Evolutionary conservation across 257 asterid genomes (phyloP).

Genomic region (Fraxinus excelsior): DNA sequence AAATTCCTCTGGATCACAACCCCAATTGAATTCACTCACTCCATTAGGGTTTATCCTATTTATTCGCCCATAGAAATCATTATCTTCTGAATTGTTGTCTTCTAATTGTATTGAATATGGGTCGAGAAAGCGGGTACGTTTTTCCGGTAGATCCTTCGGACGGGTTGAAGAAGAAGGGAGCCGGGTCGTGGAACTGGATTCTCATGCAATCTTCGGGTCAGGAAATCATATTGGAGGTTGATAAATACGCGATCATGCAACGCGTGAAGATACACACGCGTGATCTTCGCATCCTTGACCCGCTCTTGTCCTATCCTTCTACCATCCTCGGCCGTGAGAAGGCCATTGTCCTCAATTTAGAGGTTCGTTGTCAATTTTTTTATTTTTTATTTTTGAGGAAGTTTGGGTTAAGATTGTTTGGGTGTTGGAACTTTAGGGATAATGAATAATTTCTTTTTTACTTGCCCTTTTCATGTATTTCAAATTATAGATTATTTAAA

Average conservation of each 20-base stretch:
- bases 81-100: neutral
- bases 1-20: too few relatives aligned
- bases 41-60: too few relatives aligned
- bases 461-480: too few relatives aligned
- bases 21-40: too few relatives aligned
- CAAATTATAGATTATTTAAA: too few relatives aligned
- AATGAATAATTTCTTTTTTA: too few relatives aligned
- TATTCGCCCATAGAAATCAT: neutral
- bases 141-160: constrained; percentile 58
- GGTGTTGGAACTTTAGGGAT: too few relatives aligned
- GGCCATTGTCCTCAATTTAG: constrained; percentile 89
- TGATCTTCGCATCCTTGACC: constrained; percentile 88
- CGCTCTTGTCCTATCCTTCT: constrained; percentile 79
- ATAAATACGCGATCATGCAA: constrained; percentile 85
- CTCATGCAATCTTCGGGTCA: constrained; percentile 61
- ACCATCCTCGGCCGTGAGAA: constrained; percentile 84
- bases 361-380: constrained; percentile 44
- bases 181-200: constrained; percentile 77
- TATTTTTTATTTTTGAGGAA: too few relatives aligned
- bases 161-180: constrained; percentile 59
- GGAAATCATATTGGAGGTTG: constrained; percentile 63
- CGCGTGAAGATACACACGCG: constrained; percentile 92
- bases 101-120: neutral
- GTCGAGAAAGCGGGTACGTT: constrained; percentile 1
- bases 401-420: too few relatives aligned